Evolutionary conservation across 2,329 filamentous ascomycete genomes (phyloP).

Genomic region (Penicillium sp.): DNA sequence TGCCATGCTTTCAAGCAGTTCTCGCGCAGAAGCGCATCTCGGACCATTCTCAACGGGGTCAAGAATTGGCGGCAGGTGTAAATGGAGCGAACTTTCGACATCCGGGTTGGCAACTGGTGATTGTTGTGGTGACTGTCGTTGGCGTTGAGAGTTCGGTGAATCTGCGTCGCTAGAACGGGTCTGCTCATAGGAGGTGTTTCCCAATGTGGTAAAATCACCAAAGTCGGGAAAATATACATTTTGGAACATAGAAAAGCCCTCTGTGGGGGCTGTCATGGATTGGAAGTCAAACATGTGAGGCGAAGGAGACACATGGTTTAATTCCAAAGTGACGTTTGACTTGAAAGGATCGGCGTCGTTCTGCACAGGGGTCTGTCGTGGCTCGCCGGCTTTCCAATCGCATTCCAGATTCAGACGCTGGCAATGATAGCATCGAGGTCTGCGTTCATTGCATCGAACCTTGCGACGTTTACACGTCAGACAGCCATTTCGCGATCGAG

Average conservation of each 20-base stretch:
- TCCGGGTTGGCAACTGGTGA: not conserved
- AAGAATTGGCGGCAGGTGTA: not conserved
- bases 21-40: not conserved
- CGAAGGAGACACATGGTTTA: not conserved
- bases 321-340: not conserved
- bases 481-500: not conserved
- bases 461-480: conserved; percentile 1
- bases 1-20: not conserved
- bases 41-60: not conserved
- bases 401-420: not conserved
- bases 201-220: not conserved
- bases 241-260: not conserved
- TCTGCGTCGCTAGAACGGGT: not conserved
- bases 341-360: not conserved
- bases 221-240: not conserved
- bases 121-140: not conserved
- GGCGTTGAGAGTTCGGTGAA: not conserved
- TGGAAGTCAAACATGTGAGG: not conserved
- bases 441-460: not conserved
- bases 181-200: not conserved
- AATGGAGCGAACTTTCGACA: not conserved
- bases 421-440: conserved; percentile 1
- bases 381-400: not conserved
- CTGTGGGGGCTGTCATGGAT: not conserved
- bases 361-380: not conserved